Percentiles rank a stretch among this genome's conserved stretches.
phyloP scores from a whole-genome alignment of 2,329 filamentous ascomycete species.

The Hypoxylon sp. region DNA sequence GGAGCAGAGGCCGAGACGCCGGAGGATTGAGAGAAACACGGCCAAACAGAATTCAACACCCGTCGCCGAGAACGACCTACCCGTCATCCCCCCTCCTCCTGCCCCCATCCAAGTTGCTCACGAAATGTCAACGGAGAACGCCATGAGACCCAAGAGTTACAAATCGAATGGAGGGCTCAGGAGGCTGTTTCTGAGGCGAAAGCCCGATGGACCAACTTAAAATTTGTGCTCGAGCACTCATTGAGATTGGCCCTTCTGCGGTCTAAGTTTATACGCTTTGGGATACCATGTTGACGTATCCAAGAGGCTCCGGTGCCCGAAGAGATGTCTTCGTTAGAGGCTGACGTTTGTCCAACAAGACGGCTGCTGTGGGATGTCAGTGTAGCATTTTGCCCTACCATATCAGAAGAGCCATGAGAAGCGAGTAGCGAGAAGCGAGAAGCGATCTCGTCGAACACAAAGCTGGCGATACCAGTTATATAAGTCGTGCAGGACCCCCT shows the following conservation, averaged over 20 bases:
- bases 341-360: background rate
- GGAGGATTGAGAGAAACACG: constrained; percentile 36
- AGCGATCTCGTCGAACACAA: background rate
- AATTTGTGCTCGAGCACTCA: background rate
- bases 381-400: background rate
- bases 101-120: constrained; percentile 33
- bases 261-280: background rate
- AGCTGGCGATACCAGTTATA: background rate
- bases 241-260: background rate
- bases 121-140: constrained; percentile 35
- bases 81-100: constrained; percentile 37
- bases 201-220: constrained; percentile 38
- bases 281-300: background rate
- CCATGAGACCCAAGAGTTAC: constrained; percentile 36
- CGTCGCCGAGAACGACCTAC: constrained; percentile 34
- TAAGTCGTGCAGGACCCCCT: background rate
- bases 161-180: constrained; percentile 46
- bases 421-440: background rate
- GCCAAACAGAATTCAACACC: constrained; percentile 25
- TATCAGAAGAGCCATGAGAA: background rate
- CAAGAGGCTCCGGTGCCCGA: background rate
- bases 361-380: background rate
- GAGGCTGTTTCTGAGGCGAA: constrained; percentile 48
- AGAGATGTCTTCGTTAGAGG: background rate
- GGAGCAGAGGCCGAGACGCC: constrained; percentile 44